These are phyloP conservation scores for Candida parachauliodes DNA, from an alignment of 805 yeast species.

Conservation along the genomic window DNA sequence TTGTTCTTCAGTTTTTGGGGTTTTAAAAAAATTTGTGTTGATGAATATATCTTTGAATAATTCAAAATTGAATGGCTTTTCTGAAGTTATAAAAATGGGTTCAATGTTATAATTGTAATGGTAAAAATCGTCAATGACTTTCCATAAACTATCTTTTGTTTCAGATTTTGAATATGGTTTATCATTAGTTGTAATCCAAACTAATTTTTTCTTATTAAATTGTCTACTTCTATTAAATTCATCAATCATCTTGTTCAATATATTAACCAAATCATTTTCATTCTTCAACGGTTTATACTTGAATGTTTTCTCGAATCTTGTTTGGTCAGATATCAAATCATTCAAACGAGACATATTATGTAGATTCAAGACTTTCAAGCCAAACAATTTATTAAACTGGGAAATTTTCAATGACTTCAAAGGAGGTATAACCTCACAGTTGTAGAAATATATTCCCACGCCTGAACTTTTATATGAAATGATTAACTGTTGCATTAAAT, in stretches of 20 bases:
- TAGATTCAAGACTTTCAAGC: constrained; percentile 52
- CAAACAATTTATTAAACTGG: constrained; percentile 50
- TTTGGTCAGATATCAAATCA: constrained; percentile 46
- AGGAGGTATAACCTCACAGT: constrained; percentile 32
- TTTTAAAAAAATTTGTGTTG: constrained; percentile 41
- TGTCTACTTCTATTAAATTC: constrained; percentile 47
- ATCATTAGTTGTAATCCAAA: constrained; percentile 75
- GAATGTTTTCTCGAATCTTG: constrained; percentile 3
- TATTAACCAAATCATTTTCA: constrained; percentile 24
- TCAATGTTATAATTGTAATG: constrained; percentile 49
- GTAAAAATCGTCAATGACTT: constrained; percentile 57
- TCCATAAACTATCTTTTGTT: constrained; percentile 48
- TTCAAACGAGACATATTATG: constrained; percentile 54
- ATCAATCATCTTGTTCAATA: constrained; percentile 52
- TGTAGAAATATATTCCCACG: constrained; percentile 67
- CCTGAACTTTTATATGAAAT: constrained; percentile 67
- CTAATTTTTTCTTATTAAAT: constrained; percentile 56
- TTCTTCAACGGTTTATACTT: constrained; percentile 15
- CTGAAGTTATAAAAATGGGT: constrained; percentile 52
- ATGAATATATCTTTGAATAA: constrained; percentile 57
- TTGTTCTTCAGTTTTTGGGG: constrained; percentile 10
- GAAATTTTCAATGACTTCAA: constrained; percentile 21
- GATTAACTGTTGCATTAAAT: constrained; percentile 63
- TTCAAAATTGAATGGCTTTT: constrained; percentile 25
- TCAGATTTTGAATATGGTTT: constrained; percentile 49